Evolutionary conservation across 2,329 filamentous ascomycete genomes (phyloP).

Genomic region (Neonectria magnoliae): DNA sequence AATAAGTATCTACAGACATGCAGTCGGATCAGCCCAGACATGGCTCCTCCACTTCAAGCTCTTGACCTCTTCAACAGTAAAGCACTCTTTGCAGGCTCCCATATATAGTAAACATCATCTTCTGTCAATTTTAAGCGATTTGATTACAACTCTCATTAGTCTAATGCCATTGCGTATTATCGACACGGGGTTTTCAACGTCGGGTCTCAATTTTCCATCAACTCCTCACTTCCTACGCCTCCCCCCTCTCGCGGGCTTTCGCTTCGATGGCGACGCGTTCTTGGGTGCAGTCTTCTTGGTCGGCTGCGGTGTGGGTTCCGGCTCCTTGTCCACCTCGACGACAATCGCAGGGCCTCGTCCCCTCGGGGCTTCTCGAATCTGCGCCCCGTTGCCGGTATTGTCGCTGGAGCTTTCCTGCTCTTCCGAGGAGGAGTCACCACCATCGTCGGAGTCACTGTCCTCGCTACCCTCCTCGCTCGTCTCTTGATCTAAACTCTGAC

Average conservation of each 20-base stretch:
- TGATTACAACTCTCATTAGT: conserved; percentile 25
- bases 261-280: conserved; percentile 51
- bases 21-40: too few relatives aligned
- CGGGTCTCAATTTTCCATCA: conserved; percentile 20
- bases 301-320: conserved; percentile 42
- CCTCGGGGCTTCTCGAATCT: conserved; percentile 42
- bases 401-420: conserved; percentile 50
- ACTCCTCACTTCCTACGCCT: conserved; percentile 48
- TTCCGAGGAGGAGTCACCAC: conserved; percentile 43
- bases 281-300: conserved; percentile 52
- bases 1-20: not conserved
- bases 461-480: conserved; percentile 50
- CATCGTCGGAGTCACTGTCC: conserved; percentile 37
- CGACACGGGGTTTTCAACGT: conserved; percentile 16
- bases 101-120: not conserved
- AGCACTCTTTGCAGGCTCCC: too few relatives aligned
- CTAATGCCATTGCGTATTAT: conserved; percentile 25
- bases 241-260: conserved; percentile 48
- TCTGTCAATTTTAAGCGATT: not conserved
- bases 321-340: conserved; percentile 48
- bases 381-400: conserved; percentile 49
- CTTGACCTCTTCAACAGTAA: too few relatives aligned
- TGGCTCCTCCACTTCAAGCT: too few relatives aligned
- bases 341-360: conserved; percentile 51
- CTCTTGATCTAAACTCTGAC: conserved; percentile 45